phyloP scores from a whole-genome alignment of 306 rosid species.

The Fragaria ananassa region DNA sequence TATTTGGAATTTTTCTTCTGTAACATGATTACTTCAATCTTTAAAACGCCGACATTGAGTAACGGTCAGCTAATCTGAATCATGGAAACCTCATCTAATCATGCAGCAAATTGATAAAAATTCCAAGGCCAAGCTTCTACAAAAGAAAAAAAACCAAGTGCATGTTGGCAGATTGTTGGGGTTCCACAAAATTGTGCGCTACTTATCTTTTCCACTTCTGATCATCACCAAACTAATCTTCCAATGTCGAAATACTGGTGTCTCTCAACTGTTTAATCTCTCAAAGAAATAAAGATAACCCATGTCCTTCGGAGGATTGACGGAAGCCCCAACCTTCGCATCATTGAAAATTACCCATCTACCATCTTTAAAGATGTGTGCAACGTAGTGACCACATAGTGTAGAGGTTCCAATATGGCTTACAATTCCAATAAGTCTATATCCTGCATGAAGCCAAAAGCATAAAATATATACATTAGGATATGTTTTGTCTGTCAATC shows the following conservation, averaged over 20 bases:
- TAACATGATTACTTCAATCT: not conserved
- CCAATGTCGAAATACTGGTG: not conserved
- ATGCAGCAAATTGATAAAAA: not conserved
- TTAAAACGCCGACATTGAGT: not conserved
- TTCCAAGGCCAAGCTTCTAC: not conserved
- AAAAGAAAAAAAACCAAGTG: not conserved
- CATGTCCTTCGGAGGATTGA: constrained; percentile 96
- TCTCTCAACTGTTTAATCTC: constrained; percentile 45
- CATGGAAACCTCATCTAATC: constrained; percentile 2
- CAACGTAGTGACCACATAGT: constrained; percentile 92
- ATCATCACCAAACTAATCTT: not conserved
- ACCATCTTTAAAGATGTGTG: constrained; percentile 84
- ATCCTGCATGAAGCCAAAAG: constrained; percentile 47
- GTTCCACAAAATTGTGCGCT: constrained; percentile 15
- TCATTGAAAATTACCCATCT: constrained; percentile 95
- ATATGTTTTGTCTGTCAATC: not conserved
- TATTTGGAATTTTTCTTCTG: not conserved
- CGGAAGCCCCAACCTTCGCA: constrained; percentile 82
- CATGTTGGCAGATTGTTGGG: not conserved
- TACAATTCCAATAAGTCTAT: constrained; percentile 74
- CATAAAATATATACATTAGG: not conserved
- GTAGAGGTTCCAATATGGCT: constrained; percentile 98
- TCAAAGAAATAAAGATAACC: constrained; percentile 92
- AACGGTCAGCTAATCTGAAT: not conserved
- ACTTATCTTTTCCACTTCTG: not conserved